Evolutionary conservation across 768 basidiomycete genomes (phyloP).

Genomic region (Rhodotorula babjevae): DNA sequence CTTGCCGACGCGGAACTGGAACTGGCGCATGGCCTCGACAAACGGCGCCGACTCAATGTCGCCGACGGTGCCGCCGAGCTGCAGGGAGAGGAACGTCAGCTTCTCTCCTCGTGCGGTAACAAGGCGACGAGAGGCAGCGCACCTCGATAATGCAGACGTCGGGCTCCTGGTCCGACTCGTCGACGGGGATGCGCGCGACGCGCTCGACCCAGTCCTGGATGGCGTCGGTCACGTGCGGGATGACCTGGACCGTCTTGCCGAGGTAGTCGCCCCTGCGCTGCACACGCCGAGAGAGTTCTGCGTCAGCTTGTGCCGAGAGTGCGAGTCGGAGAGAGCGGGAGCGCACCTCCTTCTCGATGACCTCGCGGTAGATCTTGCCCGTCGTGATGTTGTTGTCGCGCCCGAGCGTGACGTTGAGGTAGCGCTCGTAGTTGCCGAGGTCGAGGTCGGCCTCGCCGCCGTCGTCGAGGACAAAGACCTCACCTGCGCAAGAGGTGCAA

Average conservation of each 20-base stretch:
- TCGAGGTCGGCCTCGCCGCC: slow-evolving; percentile 98
- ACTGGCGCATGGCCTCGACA: slow-evolving; percentile 98
- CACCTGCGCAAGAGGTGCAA: slow-evolving; percentile 55
- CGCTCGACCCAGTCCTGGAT: slow-evolving; percentile 99
- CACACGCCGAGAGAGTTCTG: too few species aligned
- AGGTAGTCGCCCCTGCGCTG: slow-evolving; percentile 63
- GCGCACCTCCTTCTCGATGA: slow-evolving; percentile 91
- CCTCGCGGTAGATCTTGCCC: slow-evolving; percentile 93
- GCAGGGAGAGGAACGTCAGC: slow-evolving; percentile 3
- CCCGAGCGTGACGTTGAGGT: slow-evolving; percentile 87
- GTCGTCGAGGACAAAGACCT: slow-evolving; percentile 97
- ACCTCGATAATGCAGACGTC: slow-evolving; percentile 99
- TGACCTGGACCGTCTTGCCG: slow-evolving; percentile 94
- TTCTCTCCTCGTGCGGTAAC: neutral
- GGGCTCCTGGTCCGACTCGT: slow-evolving; percentile 84
- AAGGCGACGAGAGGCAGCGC: slow-evolving; percentile 27
- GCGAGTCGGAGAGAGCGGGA: accelerated
- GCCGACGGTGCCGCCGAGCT: slow-evolving; percentile 97
- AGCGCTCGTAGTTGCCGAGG: slow-evolving; percentile 96
- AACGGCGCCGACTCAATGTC: slow-evolving; percentile 99
- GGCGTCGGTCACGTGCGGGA: slow-evolving; percentile 91
- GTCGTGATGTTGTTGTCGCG: slow-evolving; percentile 98
- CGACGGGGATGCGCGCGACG: slow-evolving; percentile 87
- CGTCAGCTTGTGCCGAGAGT: neutral
- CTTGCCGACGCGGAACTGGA: slow-evolving; percentile 94